Conservation (phyloP, 805 yeast genomes). For the Pichia eremophila region DNA sequence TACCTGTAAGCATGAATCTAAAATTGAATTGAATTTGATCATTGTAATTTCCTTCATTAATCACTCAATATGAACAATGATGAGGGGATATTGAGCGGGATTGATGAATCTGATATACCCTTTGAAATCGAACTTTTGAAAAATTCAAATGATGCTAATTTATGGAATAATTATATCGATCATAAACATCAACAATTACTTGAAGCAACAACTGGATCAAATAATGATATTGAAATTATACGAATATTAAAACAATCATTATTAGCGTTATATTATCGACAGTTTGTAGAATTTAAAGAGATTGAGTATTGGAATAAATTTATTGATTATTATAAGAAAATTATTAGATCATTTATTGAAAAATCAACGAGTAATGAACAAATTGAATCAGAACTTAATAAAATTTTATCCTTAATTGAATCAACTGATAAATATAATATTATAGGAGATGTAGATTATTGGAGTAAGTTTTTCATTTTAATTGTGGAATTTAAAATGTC, state of each 20-base stretch:
- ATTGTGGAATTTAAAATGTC: background rate
- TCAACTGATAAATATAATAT: background rate
- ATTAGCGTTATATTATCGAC: conserved; percentile 1
- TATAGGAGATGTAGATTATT: conserved; percentile 1
- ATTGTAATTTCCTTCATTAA: too few species aligned
- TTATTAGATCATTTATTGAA: background rate
- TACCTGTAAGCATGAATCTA: too few species aligned
- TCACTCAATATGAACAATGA: background rate
- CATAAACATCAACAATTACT: conserved; percentile 22
- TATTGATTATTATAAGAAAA: conserved; percentile 2
- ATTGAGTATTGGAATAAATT: background rate
- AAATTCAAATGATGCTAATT: conserved; percentile 16
- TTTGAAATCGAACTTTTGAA: conserved; percentile 30
- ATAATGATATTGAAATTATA: background rate
- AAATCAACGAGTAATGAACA: too few species aligned
- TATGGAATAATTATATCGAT: conserved; percentile 39
- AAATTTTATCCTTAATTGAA: background rate
- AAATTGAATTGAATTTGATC: too few species aligned
- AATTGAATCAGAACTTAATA: background rate
- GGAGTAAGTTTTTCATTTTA: conserved; percentile 3
- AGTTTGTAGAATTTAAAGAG: background rate
- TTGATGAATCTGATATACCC: conserved; percentile 23
- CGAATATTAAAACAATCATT: background rate
- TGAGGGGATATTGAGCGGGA: conserved; percentile 1
- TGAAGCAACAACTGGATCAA: background rate